Evolutionary conservation across 768 basidiomycete species (phyloP).

Genomic region (Galerina sulciceps): DNA sequence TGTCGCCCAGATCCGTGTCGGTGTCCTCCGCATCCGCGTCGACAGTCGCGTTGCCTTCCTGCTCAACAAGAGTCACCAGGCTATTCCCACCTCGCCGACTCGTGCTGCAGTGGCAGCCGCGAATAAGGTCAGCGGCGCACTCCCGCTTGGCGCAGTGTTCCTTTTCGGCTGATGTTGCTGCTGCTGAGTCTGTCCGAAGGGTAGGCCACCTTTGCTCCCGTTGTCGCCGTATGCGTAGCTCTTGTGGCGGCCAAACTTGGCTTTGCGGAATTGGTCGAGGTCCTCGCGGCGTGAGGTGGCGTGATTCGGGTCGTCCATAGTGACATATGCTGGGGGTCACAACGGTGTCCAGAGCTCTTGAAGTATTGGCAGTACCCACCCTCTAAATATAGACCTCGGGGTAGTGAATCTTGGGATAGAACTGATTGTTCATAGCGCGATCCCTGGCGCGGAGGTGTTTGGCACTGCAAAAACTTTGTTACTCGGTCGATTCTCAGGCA

Average conservation of each 20-base stretch:
- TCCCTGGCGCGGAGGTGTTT: constrained; percentile 93
- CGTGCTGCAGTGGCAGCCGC: constrained; percentile 74
- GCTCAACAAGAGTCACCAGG: constrained; percentile 61
- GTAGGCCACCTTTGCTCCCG: constrained; percentile 39
- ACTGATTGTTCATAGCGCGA: constrained; percentile 83
- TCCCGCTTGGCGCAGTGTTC: constrained; percentile 64
- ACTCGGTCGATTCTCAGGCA: neutral
- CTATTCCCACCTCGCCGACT: constrained; percentile 56
- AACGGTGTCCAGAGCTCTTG: constrained; percentile 67
- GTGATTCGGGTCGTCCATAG: constrained; percentile 94
- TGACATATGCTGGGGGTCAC: constrained; percentile 85
- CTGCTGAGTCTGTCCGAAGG: constrained; percentile 36
- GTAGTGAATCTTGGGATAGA: constrained; percentile 92
- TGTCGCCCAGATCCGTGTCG: constrained; percentile 80
- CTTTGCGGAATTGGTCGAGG: constrained; percentile 89
- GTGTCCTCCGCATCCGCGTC: constrained; percentile 76
- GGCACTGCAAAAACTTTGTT: constrained; percentile 55
- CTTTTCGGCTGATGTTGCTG: constrained; percentile 58
- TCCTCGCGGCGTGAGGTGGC: constrained; percentile 81
- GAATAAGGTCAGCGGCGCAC: constrained; percentile 58
- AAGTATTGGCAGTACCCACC: constrained; percentile 95
- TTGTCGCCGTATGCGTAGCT: constrained; percentile 93
- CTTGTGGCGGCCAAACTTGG: constrained; percentile 86
- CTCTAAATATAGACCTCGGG: constrained; percentile 97
- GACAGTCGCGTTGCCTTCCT: constrained; percentile 63